Conservation (phyloP, 306 rosid species). For the Herpetospermum pedunculosum region DNA sequence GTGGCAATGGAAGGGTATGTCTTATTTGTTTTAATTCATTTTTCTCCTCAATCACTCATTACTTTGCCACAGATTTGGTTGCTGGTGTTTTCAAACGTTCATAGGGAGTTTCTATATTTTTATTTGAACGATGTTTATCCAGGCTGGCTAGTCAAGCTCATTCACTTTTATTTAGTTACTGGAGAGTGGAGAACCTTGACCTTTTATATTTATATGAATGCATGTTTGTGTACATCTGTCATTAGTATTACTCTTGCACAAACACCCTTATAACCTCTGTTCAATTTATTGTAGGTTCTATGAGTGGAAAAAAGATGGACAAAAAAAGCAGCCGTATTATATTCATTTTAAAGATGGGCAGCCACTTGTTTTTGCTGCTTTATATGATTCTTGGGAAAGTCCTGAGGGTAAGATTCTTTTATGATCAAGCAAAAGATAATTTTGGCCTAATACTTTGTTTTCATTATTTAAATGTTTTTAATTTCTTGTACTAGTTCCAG, state of each 20-base stretch:
- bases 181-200: background rate
- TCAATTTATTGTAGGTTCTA: constrained; percentile 40
- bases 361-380: constrained; percentile 81
- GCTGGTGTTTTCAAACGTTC: background rate
- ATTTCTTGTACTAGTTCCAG: background rate
- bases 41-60: background rate
- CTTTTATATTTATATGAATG: background rate
- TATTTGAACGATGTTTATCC: background rate
- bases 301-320: constrained; percentile 91
- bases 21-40: background rate
- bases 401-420: constrained; percentile 39
- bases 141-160: background rate
- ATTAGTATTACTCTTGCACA: background rate
- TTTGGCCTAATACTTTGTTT: background rate
- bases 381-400: constrained; percentile 75
- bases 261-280: background rate
- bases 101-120: background rate
- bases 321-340: constrained; percentile 86
- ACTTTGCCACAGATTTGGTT: background rate
- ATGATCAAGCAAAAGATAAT: background rate
- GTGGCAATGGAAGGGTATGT: constrained; percentile 73
- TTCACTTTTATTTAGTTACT: background rate
- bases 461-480: background rate
- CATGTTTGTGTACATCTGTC: background rate
- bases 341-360: constrained; percentile 74